Evolutionary conservation across 2,329 filamentous ascomycete species (phyloP).

Genomic region (Aspergillus quadricinctus): DNA sequence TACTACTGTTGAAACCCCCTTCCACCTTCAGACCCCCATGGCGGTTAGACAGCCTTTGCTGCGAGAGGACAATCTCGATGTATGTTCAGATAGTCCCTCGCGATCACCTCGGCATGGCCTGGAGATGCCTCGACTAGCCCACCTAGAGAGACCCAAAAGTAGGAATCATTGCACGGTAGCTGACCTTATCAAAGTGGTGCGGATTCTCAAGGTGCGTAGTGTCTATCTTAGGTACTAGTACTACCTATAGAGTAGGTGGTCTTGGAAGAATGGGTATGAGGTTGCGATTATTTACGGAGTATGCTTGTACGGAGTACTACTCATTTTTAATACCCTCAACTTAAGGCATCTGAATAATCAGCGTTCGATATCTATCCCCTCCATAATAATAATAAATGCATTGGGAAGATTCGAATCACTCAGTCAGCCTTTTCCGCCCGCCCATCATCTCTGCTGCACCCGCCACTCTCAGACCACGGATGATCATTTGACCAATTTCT

Average conservation of each 20-base stretch:
- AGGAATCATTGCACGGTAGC: background rate
- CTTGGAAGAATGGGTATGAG: background rate
- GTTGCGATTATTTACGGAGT: background rate
- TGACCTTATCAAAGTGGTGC: background rate
- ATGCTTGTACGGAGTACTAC: background rate
- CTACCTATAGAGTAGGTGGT: background rate
- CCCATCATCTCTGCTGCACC: background rate
- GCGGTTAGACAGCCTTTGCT: background rate
- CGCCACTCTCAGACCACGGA: background rate
- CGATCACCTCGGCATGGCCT: no score
- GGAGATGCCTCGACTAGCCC: no score
- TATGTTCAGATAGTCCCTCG: background rate
- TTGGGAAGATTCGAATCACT: no score
- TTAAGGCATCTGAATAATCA: background rate
- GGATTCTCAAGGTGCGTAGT: background rate
- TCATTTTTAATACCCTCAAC: no score
- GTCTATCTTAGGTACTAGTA: background rate
- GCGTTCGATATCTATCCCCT: no score
- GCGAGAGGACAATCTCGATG: background rate
- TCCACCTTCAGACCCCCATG: background rate
- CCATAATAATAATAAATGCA: no score
- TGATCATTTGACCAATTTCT: background rate
- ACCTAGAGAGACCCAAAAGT: background rate
- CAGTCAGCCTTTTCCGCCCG: background rate
- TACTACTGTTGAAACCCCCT: background rate